Evolutionary conservation across 306 rosid genomes (phyloP).

Genomic region (Vigna unguiculata): DNA sequence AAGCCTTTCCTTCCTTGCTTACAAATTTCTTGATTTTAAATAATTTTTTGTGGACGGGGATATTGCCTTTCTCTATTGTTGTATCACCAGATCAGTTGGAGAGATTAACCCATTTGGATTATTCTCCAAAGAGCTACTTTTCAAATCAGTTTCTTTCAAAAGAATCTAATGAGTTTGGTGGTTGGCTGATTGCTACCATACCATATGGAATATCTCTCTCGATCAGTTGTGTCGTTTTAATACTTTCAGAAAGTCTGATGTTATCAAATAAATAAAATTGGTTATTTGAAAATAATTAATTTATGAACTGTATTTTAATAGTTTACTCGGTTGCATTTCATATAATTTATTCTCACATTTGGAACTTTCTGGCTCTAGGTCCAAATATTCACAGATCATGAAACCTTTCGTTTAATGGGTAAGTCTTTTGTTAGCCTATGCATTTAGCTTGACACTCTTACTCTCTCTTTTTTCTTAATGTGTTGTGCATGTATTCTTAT

Average conservation of each 20-base stretch:
- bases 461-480: slow-evolving; percentile 15
- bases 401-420: slow-evolving; percentile 85
- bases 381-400: slow-evolving; percentile 73
- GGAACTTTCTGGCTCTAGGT: slow-evolving; percentile 60
- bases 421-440: slow-evolving; percentile 46
- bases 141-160: slow-evolving; percentile 1
- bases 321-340: slow-evolving; percentile 34
- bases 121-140: background rate
- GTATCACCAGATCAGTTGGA: background rate
- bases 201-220: background rate
- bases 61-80: background rate
- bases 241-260: slow-evolving; percentile 16
- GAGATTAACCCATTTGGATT: background rate
- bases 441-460: slow-evolving; percentile 21
- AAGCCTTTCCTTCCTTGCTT: slow-evolving; percentile 10
- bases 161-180: background rate
- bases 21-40: background rate
- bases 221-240: slow-evolving; percentile 7
- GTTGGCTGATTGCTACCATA: slow-evolving; percentile 21
- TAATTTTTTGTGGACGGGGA: background rate
- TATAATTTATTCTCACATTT: slow-evolving; percentile 44
- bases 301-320: slow-evolving; percentile 30
- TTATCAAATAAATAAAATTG: slow-evolving; percentile 20
- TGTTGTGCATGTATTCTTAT: background rate
- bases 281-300: slow-evolving; percentile 23